Percentiles rank a stretch among this genome's conserved stretches.
Conservation (phyloP, 208 protist species). For the Trypanosoma platydactyli region DNA sequence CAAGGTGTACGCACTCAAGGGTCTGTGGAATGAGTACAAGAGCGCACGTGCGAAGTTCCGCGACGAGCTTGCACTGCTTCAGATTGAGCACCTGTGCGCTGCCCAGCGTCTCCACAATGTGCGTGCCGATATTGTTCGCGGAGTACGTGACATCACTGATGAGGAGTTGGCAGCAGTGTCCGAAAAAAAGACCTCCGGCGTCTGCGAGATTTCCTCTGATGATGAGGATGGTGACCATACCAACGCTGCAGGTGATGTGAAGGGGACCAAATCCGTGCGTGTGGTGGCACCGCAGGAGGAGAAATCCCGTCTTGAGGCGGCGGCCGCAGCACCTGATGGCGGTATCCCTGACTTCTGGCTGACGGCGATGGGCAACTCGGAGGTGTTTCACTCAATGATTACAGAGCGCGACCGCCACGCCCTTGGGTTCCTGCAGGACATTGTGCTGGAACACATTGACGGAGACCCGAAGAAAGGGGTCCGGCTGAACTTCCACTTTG, state of each 20-base stretch:
- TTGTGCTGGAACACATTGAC: slow-evolving; percentile 50
- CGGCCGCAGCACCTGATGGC: slow-evolving; percentile 43
- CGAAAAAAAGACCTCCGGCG: slow-evolving; percentile 15
- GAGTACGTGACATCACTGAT: slow-evolving; percentile 60
- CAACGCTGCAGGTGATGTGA: neutral
- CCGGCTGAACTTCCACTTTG: slow-evolving; percentile 83
- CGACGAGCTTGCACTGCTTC: slow-evolving; percentile 36
- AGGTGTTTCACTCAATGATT: slow-evolving; percentile 55
- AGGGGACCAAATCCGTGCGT: slow-evolving; percentile 43
- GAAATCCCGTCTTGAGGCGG: slow-evolving; percentile 31
- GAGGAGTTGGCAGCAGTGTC: slow-evolving; percentile 43
- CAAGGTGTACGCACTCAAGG: slow-evolving; percentile 63
- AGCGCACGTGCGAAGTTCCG: slow-evolving; percentile 32
- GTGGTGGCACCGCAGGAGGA: slow-evolving; percentile 45
- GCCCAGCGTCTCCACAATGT: slow-evolving; percentile 33
- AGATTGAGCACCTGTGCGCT: slow-evolving; percentile 32
- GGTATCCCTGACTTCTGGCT: slow-evolving; percentile 92
- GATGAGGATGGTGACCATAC: slow-evolving; percentile 9
- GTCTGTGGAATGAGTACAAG: slow-evolving; percentile 53
- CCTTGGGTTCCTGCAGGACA: slow-evolving; percentile 57
- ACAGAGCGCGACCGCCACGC: slow-evolving; percentile 62
- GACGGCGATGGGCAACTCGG: slow-evolving; percentile 57
- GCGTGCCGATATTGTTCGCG: slow-evolving; percentile 55
- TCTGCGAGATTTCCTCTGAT: slow-evolving; percentile 27
- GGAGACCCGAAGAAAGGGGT: slow-evolving; percentile 68